Evolutionary conservation across 2,329 filamentous ascomycete species (phyloP), one percentile per base, ranked within the genome.

Genomic region (Aureobasidium sp.): DNA sequence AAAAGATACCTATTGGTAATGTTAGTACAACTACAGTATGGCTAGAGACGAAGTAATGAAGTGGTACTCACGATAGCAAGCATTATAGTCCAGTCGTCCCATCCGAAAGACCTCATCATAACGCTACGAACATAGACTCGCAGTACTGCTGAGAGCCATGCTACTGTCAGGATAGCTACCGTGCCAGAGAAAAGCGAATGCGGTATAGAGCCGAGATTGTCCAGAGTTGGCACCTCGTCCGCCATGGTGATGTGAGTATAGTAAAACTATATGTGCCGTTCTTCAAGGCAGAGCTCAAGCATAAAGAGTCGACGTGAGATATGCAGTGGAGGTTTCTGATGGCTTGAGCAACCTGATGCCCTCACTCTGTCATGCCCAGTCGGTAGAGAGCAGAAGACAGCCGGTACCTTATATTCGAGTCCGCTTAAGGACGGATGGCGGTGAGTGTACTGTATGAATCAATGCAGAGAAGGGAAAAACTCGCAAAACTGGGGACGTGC

Each of bases 71-170:
- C 60, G n/a, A 50, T 55, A 23, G 60, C 34, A 32, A 42, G 42
- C 26, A 62, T 56, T n/a, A 62, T 39, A 4, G 51, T 56, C 50
- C 51, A 56, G 27, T 62, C 60, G 23, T 62, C 60, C 60, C 52
- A 51, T 13, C 60, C 60, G 17, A 62, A 48, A 4, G 51, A 57
- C 23, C 34, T 53, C 23, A 56, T 55, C 50, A 65, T 56, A 12
- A 60, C 42, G n/a, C 41, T 50, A 1, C 64, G 59, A 27, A 61
- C 60, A 32, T 64, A 65, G 29, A 61, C 44, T 5, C 64, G 59
- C 20, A 65, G 20, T 7, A 48, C 13, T 1, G 63, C 47, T 20
- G 62, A 50, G 20, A 64, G 44, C 34, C 58, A 62, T 29, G 58
- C 60, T 15, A 65, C 17, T 20, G 57, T 20, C 17, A 65, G 34